Conservation (phyloP, 2,329 filamentous ascomycete species). For the Alternaria arborescens region DNA sequence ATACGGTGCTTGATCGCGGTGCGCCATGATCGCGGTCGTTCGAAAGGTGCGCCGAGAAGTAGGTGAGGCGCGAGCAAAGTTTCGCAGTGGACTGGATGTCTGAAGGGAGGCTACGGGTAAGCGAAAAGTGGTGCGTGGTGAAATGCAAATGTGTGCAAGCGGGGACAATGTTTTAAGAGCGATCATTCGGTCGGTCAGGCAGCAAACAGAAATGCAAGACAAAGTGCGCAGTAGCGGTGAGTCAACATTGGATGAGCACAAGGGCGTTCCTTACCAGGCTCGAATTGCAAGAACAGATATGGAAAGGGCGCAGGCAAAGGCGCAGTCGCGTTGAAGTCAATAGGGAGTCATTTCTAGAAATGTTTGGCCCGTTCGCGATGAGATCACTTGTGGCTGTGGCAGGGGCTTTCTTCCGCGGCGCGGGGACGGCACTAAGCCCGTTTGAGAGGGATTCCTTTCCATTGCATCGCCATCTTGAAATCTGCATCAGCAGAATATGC, state of each 20-base stretch:
- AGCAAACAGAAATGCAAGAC: constrained; percentile 14
- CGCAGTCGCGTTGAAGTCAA: constrained; percentile 14
- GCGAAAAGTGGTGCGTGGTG: constrained; percentile 18
- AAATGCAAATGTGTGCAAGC: constrained; percentile 18
- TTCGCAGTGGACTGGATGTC: constrained; percentile 7
- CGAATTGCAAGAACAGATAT: neutral
- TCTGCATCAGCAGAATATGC: neutral
- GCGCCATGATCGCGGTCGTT: constrained; percentile 58
- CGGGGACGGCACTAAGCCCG: constrained; percentile 5
- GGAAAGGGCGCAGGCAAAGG: constrained; percentile 20
- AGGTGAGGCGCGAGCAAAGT: neutral
- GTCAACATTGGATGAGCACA: constrained; percentile 15
- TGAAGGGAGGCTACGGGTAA: constrained; percentile 24
- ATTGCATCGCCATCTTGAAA: neutral
- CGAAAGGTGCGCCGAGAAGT: constrained; percentile 6
- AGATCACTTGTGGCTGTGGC: constrained; percentile 22
- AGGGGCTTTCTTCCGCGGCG: constrained; percentile 14
- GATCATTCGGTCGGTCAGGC: constrained; percentile 27
- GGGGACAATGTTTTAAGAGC: constrained; percentile 25
- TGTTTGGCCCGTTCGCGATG: constrained; percentile 12
- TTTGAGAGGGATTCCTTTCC: neutral
- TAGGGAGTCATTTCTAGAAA: constrained; percentile 11
- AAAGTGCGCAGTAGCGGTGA: constrained; percentile 15
- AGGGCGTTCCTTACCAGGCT: constrained; percentile 26
- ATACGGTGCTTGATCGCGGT: constrained; percentile 66